A percentile compares a stretch with the other conserved stretches of the same genome.
Evolutionary conservation across 495 filamentous ascomycete species (phyloP).

Genomic region (Peziza echinospora): DNA sequence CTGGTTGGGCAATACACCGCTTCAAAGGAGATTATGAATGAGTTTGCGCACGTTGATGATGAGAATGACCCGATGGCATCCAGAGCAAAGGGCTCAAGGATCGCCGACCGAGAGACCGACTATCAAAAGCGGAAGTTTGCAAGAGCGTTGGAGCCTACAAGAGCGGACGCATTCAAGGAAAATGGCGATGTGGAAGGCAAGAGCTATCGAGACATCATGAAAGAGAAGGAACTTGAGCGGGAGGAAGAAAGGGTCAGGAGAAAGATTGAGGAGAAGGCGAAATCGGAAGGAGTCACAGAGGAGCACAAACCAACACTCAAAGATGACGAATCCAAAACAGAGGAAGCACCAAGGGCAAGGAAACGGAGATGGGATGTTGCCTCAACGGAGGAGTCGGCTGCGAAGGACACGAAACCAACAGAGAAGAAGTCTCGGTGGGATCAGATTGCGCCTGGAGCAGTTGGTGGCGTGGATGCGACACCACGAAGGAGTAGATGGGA

Average conservation of each 20-base stretch:
- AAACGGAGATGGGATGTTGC: slow-evolving; percentile 71
- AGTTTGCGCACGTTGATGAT: slow-evolving; percentile 82
- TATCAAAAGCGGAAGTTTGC: slow-evolving; percentile 92
- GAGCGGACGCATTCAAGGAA: slow-evolving; percentile 69
- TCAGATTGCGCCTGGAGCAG: neutral
- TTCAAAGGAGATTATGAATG: slow-evolving; percentile 71
- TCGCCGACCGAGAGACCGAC: slow-evolving; percentile 81
- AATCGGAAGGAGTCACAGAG: slow-evolving; percentile 22
- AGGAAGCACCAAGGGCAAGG: slow-evolving; percentile 31
- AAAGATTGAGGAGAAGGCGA: slow-evolving; percentile 54
- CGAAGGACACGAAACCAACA: slow-evolving; percentile 1
- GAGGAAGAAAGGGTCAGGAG: slow-evolving; percentile 78
- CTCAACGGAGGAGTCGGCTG: slow-evolving; percentile 25
- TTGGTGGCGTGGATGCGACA: slow-evolving; percentile 27
- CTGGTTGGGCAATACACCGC: slow-evolving; percentile 96
- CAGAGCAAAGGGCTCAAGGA: slow-evolving; percentile 72
- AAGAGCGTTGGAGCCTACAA: slow-evolving; percentile 66
- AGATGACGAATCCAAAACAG: slow-evolving; percentile 28
- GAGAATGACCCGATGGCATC: slow-evolving; percentile 53
- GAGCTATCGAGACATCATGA: slow-evolving; percentile 84
- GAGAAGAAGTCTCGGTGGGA: slow-evolving; percentile 1
- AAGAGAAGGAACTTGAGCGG: slow-evolving; percentile 67
- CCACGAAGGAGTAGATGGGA: slow-evolving; percentile 77
- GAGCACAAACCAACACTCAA: slow-evolving; percentile 54
- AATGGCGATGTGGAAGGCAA: slow-evolving; percentile 38